Conservation (phyloP, 495 filamentous ascomycete species). For the Glutinoglossum americanum region DNA sequence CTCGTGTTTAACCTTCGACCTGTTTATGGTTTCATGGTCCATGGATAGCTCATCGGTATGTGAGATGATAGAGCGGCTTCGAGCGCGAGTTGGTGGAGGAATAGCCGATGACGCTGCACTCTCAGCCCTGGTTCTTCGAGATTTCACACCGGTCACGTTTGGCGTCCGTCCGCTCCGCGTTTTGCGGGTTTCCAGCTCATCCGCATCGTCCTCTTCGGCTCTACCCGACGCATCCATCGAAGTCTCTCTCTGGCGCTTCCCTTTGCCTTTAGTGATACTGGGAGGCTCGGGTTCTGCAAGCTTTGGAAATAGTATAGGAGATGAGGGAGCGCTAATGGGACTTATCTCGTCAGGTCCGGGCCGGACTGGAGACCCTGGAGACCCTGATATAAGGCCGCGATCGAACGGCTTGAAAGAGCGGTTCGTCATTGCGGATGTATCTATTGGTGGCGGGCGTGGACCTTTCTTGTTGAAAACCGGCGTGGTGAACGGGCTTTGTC, state of each 20-base stretch:
- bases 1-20: slow-evolving; percentile 43
- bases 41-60: slow-evolving; percentile 31
- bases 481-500: background rate
- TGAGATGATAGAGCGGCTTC: slow-evolving; percentile 35
- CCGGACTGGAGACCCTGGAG: slow-evolving; percentile 24
- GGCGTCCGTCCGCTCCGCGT: background rate
- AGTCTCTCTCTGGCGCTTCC: background rate
- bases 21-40: slow-evolving; percentile 22
- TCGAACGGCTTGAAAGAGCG: slow-evolving; percentile 28
- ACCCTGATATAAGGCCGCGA: slow-evolving; percentile 11
- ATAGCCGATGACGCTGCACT: slow-evolving; percentile 31
- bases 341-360: slow-evolving; percentile 29
- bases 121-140: slow-evolving; percentile 23
- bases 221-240: background rate
- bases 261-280: background rate
- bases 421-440: slow-evolving; percentile 24
- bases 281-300: background rate
- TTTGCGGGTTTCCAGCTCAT: background rate
- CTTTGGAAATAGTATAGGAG: background rate
- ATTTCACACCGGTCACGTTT: slow-evolving; percentile 5
- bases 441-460: slow-evolving; percentile 12
- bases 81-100: slow-evolving; percentile 19
- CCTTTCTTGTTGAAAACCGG: background rate
- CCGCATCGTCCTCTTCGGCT: background rate
- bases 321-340: slow-evolving; percentile 21